These are phyloP conservation scores for Fomitopsis serialis DNA, from an alignment of 768 basidiomycete species.

Conservation along the genomic window DNA sequence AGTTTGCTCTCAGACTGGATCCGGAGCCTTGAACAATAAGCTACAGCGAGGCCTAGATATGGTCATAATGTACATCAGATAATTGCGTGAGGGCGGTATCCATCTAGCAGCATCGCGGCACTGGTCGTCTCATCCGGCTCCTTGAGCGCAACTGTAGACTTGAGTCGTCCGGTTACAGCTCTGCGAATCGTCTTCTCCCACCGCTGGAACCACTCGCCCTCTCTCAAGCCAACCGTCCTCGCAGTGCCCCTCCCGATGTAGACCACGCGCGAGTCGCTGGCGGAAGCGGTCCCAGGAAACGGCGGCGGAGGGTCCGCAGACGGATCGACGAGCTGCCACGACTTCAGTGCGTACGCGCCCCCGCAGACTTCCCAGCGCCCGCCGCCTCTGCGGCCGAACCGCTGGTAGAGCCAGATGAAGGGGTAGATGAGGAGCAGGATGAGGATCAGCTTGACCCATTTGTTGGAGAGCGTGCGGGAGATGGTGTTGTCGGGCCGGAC, in stretches of 20 bases:
- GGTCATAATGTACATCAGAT: neutral
- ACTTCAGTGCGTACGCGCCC: conserved; percentile 69
- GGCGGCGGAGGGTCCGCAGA: neutral
- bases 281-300: neutral
- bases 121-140: conserved; percentile 11
- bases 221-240: conserved; percentile 52
- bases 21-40: no score
- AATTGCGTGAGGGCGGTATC: conserved; percentile 17
- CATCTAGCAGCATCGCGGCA: conserved; percentile 23
- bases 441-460: conserved; percentile 65
- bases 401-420: conserved; percentile 76
- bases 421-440: conserved; percentile 71
- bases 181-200: conserved; percentile 70
- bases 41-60: no score
- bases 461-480: conserved; percentile 62
- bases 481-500: conserved; percentile 65
- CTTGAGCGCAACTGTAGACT: conserved; percentile 9
- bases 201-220: conserved; percentile 73
- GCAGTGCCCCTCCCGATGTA: conserved; percentile 29
- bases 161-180: conserved; percentile 37
- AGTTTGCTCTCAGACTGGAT: no score
- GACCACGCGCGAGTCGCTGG: conserved; percentile 1
- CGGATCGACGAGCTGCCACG: conserved; percentile 14
- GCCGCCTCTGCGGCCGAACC: conserved; percentile 61
- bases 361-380: conserved; percentile 76